These are phyloP conservation scores for Colletotrichum lindemuthianum DNA, from an alignment of 2,329 filamentous ascomycete genomes.

Conservation along the genomic window DNA sequence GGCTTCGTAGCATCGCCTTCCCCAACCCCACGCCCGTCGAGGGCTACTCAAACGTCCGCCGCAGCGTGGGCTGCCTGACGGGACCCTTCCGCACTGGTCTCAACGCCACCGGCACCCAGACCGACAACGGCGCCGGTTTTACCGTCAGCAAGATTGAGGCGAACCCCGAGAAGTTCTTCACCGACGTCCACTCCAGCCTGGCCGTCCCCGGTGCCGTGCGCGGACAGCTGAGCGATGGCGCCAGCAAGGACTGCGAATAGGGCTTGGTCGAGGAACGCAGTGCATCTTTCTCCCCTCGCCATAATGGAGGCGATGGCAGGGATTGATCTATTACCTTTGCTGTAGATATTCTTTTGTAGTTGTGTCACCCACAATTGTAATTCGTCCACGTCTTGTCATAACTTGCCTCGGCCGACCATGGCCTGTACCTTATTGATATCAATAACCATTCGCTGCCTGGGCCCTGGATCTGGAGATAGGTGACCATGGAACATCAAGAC, in stretches of 20 bases:
- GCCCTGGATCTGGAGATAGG: too few species aligned
- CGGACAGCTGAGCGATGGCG: slow-evolving; percentile 53
- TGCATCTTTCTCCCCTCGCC: too few species aligned
- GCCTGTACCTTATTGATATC: too few species aligned
- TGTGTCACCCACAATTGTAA: too few species aligned
- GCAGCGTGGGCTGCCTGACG: slow-evolving; percentile 53
- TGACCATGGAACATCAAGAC: too few species aligned
- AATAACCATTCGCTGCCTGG: too few species aligned
- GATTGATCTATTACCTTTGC: too few species aligned
- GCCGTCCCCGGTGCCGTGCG: slow-evolving; percentile 62
- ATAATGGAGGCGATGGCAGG: too few species aligned
- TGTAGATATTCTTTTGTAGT: too few species aligned
- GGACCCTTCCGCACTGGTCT: slow-evolving; percentile 50
- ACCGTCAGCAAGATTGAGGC: slow-evolving; percentile 60
- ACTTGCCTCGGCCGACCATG: too few species aligned
- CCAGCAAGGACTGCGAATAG: slow-evolving; percentile 25
- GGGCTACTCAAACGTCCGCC: slow-evolving; percentile 43
- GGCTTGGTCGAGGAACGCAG: too few species aligned
- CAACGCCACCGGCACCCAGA: slow-evolving; percentile 38
- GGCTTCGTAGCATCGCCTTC: slow-evolving; percentile 52
- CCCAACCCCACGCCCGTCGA: slow-evolving; percentile 54
- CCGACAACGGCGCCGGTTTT: slow-evolving; percentile 54
- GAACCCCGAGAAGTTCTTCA: slow-evolving; percentile 61
- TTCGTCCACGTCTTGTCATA: too few species aligned
- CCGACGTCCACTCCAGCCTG: slow-evolving; percentile 61